These are phyloP conservation scores for Coelastrella sp. DNA, from an alignment of 139 green algal genomes.

Conservation along the genomic window DNA sequence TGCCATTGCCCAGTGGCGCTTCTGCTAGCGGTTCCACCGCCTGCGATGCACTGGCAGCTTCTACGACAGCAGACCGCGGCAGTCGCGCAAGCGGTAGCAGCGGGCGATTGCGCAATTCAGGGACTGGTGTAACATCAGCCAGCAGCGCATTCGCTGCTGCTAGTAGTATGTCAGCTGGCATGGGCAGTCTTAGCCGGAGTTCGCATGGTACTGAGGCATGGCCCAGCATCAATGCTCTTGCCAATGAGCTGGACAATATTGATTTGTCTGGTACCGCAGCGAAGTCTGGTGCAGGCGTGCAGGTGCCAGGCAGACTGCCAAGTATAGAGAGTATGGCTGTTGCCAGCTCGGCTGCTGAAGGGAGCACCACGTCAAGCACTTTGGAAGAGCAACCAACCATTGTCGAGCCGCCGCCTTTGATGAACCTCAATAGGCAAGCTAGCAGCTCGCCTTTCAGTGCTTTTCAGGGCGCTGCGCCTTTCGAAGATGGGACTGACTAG, in stretches of 20 bases:
- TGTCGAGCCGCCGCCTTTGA: slow-evolving; percentile 15
- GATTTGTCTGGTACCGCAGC: slow-evolving; percentile 15
- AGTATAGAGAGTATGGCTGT: slow-evolving; percentile 24
- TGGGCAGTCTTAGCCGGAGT: background rate
- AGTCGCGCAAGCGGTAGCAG: background rate
- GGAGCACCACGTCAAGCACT: slow-evolving; percentile 4
- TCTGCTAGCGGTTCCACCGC: background rate
- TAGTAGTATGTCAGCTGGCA: background rate
- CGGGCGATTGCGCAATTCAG: slow-evolving; percentile 5
- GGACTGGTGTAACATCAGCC: background rate
- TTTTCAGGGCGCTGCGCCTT: slow-evolving; percentile 26
- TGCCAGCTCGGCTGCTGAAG: slow-evolving; percentile 4
- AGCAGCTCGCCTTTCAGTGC: slow-evolving; percentile 42
- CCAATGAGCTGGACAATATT: slow-evolving; percentile 30
- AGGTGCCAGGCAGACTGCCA: background rate
- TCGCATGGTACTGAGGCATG: background rate
- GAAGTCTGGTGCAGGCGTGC: background rate
- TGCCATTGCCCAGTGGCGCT: slow-evolving; percentile 25
- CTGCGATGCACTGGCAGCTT: background rate
- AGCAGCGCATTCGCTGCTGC: slow-evolving; percentile 11
- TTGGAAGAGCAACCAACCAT: slow-evolving; percentile 35
- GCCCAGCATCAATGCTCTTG: background rate
- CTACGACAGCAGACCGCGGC: slow-evolving; percentile 1
- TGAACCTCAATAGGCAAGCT: slow-evolving; percentile 11
- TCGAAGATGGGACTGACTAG: background rate